These are phyloP conservation scores for Cucurbita moschata DNA, from an alignment of 306 rosid species.

Conservation along the genomic window DNA sequence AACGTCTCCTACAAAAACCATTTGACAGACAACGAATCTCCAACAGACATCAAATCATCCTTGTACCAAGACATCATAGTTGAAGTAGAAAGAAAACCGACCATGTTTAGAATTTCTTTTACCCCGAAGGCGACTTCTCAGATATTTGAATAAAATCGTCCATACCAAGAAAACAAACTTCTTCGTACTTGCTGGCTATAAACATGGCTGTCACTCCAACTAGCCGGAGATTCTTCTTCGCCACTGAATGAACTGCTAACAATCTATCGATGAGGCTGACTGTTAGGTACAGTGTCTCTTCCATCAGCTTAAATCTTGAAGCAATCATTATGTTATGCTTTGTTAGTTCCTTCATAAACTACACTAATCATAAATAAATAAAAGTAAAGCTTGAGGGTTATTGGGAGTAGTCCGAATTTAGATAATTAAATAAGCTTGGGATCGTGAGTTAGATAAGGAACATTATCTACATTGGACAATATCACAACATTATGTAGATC, in stretches of 20 bases:
- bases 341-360: not conserved
- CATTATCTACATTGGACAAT: too few relatives aligned
- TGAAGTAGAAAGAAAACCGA: not conserved
- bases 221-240: slow-evolving; percentile 43
- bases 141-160: slow-evolving; percentile 52
- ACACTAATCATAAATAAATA: too few relatives aligned
- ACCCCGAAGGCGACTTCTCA: slow-evolving; percentile 37
- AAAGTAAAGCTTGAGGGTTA: not conserved
- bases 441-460: too few relatives aligned
- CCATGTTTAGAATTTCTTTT: slow-evolving; percentile 39
- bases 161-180: slow-evolving; percentile 46
- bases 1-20: slow-evolving; percentile 28
- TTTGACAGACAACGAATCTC: not conserved
- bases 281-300: slow-evolving; percentile 44
- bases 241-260: slow-evolving; percentile 17
- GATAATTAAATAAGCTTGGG: too few relatives aligned
- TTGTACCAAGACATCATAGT: not conserved
- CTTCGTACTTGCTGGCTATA: slow-evolving; percentile 48
- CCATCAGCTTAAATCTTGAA: slow-evolving; percentile 47
- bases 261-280: slow-evolving; percentile 45
- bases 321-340: not conserved
- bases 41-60: not conserved
- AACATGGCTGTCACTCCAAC: slow-evolving; percentile 55
- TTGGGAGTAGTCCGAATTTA: too few relatives aligned
- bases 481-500: too few relatives aligned